Conservation (phyloP, 2,329 filamentous ascomycete species). For the Trichocomaceae sp. region DNA sequence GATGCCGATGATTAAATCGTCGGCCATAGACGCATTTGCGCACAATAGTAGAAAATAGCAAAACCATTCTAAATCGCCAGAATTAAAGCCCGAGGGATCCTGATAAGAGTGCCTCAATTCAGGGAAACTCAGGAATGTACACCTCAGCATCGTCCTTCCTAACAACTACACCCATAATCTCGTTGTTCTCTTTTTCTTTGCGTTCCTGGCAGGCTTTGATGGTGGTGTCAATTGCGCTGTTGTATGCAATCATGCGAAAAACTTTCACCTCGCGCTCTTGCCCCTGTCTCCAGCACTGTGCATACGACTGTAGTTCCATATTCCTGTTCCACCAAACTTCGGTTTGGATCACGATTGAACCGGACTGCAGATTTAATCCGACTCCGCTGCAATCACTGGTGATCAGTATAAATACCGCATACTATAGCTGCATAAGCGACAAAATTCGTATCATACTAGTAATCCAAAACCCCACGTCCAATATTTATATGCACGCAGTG, state of each 20-base stretch:
- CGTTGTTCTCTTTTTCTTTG: neutral
- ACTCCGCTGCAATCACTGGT: neutral
- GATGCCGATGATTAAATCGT: too few species aligned
- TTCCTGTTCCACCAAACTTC: constrained; percentile 5
- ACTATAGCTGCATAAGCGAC: too few species aligned
- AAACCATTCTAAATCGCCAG: too few species aligned
- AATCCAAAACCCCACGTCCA: too few species aligned
- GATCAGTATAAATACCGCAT: neutral
- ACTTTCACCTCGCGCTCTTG: neutral
- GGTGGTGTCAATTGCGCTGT: neutral
- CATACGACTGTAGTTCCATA: neutral
- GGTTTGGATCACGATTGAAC: neutral
- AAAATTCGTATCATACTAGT: too few species aligned
- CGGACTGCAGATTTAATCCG: neutral
- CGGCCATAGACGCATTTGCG: too few species aligned
- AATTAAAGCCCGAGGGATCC: too few species aligned
- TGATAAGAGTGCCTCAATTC: too few species aligned
- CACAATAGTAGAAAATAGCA: too few species aligned
- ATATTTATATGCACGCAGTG: too few species aligned
- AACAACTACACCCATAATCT: neutral
- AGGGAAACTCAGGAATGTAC: too few species aligned
- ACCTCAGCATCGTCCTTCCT: too few species aligned
- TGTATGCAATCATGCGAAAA: neutral
- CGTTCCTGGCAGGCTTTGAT: neutral
- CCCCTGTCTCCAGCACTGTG: neutral